Evolutionary conservation across 2,329 filamentous ascomycete species (phyloP).

Genomic region (Catunica adiposa): DNA sequence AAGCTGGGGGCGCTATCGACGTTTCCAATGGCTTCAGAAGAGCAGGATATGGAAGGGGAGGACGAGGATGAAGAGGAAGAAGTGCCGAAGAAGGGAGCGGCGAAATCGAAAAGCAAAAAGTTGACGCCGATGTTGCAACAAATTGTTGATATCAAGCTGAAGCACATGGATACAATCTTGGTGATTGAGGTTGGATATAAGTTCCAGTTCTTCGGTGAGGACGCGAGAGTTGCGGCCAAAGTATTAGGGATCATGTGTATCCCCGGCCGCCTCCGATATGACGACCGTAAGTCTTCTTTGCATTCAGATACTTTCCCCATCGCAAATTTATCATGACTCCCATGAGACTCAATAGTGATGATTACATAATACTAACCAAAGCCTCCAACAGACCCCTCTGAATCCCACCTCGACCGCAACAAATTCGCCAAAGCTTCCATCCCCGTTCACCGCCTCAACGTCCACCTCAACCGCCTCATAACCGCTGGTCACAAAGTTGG

Average conservation of each 20-base stretch:
- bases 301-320: too few relatives aligned
- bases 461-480: slow-evolving; percentile 87
- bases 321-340: slow-evolving; percentile 3
- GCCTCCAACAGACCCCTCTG: slow-evolving; percentile 48
- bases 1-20: background rate
- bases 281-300: slow-evolving; percentile 49
- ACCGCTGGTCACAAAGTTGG: slow-evolving; percentile 90
- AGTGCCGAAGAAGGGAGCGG: slow-evolving; percentile 24
- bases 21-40: background rate
- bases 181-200: slow-evolving; percentile 97
- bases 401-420: slow-evolving; percentile 65
- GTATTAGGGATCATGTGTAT: slow-evolving; percentile 92
- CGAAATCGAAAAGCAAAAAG: slow-evolving; percentile 32
- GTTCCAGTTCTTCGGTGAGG: slow-evolving; percentile 91
- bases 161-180: slow-evolving; percentile 75
- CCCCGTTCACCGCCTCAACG: slow-evolving; percentile 74
- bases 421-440: slow-evolving; percentile 86
- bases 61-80: slow-evolving; percentile 41
- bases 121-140: slow-evolving; percentile 91
- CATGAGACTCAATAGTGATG: too few relatives aligned
- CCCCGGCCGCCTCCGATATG: slow-evolving; percentile 83
- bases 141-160: slow-evolving; percentile 82
- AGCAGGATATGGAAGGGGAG: slow-evolving; percentile 26
- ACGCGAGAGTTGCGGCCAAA: slow-evolving; percentile 75
- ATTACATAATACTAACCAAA: slow-evolving; percentile 14